phyloP scores from a whole-genome alignment of 2,329 filamentous ascomycete species.

The Sclerotinia spermophila region DNA sequence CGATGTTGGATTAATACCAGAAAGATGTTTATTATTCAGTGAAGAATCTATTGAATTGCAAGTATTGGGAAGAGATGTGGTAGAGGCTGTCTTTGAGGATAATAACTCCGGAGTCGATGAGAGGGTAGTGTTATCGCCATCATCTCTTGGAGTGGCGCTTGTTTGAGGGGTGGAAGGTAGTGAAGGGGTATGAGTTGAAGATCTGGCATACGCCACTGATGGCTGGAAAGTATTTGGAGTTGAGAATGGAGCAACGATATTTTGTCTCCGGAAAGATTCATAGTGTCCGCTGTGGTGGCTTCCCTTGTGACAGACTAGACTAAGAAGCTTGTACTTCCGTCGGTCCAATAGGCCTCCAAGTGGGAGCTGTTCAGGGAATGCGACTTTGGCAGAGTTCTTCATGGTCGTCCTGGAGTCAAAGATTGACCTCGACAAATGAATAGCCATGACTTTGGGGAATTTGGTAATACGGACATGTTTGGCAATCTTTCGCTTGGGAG shows the following conservation, averaged over 20 bases:
- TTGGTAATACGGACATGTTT: constrained; percentile 81
- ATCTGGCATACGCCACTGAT: constrained; percentile 60
- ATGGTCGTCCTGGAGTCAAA: constrained; percentile 76
- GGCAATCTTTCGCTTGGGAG: constrained; percentile 79
- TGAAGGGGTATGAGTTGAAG: constrained; percentile 30
- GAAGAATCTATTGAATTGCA: constrained; percentile 19
- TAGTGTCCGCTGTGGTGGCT: constrained; percentile 97
- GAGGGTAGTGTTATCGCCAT: constrained; percentile 27
- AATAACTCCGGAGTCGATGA: constrained; percentile 33
- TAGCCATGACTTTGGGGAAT: constrained; percentile 85
- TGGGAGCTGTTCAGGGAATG: constrained; percentile 82
- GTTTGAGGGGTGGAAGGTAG: constrained; percentile 36
- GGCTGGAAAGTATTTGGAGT: constrained; percentile 76
- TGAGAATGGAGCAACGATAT: constrained; percentile 72
- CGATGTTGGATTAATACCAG: constrained; percentile 20
- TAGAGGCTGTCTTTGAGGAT: constrained; percentile 32
- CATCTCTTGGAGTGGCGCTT: constrained; percentile 32
- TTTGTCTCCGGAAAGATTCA: constrained; percentile 89
- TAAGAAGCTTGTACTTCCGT: constrained; percentile 78
- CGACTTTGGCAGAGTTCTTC: constrained; percentile 92
- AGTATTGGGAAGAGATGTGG: constrained; percentile 29
- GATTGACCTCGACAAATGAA: constrained; percentile 91
- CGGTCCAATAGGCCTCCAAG: constrained; percentile 76
- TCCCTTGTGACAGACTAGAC: constrained; percentile 89
- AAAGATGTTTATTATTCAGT: constrained; percentile 17